Conservation (phyloP, 2,329 filamentous ascomycete genomes). For the Stachybotrys echinatus region DNA sequence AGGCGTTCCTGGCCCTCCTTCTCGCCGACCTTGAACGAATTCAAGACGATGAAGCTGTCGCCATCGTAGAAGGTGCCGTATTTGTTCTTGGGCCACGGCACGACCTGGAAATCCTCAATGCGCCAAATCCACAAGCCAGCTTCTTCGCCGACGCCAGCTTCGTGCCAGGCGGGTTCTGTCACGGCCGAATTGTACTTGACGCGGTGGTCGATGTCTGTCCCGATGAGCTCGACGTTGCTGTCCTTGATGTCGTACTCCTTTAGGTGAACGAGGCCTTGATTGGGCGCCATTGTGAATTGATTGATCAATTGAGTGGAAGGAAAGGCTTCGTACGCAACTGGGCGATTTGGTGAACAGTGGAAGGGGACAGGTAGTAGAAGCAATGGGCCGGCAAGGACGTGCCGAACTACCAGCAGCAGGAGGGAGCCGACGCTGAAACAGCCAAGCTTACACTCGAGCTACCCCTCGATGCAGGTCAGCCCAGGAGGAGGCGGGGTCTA, state of each 20-base stretch:
- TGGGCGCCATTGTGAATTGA: conserved; percentile 47
- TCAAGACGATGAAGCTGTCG: conserved; percentile 62
- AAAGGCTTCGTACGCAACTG: not conserved
- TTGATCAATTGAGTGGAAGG: not conserved
- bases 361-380: not conserved
- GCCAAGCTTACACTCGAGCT: not conserved
- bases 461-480: not conserved
- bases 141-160: conserved; percentile 44
- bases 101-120: conserved; percentile 61
- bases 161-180: conserved; percentile 63
- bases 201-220: conserved; percentile 58
- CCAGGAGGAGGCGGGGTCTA: not conserved
- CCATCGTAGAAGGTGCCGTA: conserved; percentile 61
- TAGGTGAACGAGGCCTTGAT: conserved; percentile 55
- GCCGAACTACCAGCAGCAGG: not conserved
- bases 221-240: conserved; percentile 63
- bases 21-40: conserved; percentile 49
- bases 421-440: not conserved
- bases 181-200: conserved; percentile 63
- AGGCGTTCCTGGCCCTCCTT: conserved; percentile 38
- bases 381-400: not conserved
- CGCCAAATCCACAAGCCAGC: conserved; percentile 59
- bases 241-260: conserved; percentile 64
- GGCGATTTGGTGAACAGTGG: not conserved
- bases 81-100: conserved; percentile 52